Evolutionary conservation across 306 rosid genomes (phyloP).

Genomic region (Castanopsis chinensis): DNA sequence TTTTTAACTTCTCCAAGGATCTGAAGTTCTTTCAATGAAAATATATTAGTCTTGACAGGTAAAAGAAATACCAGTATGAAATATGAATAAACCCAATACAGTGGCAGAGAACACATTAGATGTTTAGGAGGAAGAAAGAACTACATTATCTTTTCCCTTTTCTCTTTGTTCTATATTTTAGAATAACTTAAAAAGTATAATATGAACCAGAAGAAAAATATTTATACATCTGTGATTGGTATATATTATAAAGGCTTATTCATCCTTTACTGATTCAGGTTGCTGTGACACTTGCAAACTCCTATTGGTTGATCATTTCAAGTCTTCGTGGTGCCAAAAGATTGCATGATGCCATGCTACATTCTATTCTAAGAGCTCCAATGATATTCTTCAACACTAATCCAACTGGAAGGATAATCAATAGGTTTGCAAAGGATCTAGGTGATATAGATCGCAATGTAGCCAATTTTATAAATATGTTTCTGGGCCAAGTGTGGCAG

Average conservation of each 20-base stretch:
- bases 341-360: constrained; percentile 63
- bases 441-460: constrained; percentile 76
- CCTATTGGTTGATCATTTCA: constrained; percentile 73
- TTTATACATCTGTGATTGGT: not conserved
- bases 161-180: not conserved
- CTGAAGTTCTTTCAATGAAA: not conserved
- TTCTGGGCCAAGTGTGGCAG: constrained; percentile 76
- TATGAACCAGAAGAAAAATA: not conserved
- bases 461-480: constrained; percentile 41
- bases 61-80: not conserved
- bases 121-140: not conserved
- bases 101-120: not conserved
- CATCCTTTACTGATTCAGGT: constrained; percentile 49
- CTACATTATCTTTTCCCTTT: not conserved
- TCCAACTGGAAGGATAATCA: constrained; percentile 84
- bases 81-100: not conserved
- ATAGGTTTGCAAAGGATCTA: constrained; percentile 78
- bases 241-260: not conserved
- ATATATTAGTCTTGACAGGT: not conserved
- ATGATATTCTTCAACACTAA: constrained; percentile 90
- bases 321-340: constrained; percentile 69
- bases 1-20: not conserved
- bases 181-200: not conserved
- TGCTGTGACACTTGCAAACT: constrained; percentile 61
- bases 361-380: constrained; percentile 63